Percentiles rank a stretch among this genome's conserved stretches.
Conservation (phyloP, 805 yeast genomes). For the Kazachstania psychrophila region DNA sequence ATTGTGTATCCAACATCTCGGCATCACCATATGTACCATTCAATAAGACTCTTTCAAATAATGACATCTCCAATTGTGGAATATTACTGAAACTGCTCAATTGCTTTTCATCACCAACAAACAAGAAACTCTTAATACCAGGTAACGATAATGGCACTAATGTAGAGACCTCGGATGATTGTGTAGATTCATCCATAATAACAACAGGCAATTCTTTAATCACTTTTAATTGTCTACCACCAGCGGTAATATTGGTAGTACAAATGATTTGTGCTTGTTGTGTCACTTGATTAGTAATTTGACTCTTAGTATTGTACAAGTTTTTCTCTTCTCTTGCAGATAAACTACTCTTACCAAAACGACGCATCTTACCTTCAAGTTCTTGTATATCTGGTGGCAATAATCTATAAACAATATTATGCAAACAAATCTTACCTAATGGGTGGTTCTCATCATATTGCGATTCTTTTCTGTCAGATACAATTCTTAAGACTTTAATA, state of each 20-base stretch:
- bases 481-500: constrained; percentile 45
- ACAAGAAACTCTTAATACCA: constrained; percentile 55
- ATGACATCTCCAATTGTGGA: constrained; percentile 54
- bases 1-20: constrained; percentile 61
- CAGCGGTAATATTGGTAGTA: constrained; percentile 66
- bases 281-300: constrained; percentile 41
- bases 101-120: constrained; percentile 72
- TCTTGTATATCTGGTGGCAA: constrained; percentile 40
- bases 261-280: constrained; percentile 62
- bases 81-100: constrained; percentile 63
- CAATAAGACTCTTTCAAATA: constrained; percentile 56
- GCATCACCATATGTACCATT: constrained; percentile 55
- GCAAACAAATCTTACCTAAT: constrained; percentile 51
- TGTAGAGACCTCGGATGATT: constrained; percentile 64
- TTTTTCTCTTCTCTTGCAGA: constrained; percentile 43
- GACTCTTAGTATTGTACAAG: constrained; percentile 36
- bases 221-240: constrained; percentile 52
- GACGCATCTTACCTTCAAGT: constrained; percentile 35
- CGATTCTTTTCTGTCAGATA: constrained; percentile 49
- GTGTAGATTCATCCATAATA: constrained; percentile 73
- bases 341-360: constrained; percentile 34
- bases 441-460: constrained; percentile 53
- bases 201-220: constrained; percentile 52
- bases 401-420: constrained; percentile 45
- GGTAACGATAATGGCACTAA: constrained; percentile 62